Evolutionary conservation across 2,329 filamentous ascomycete species (phyloP).

Genomic region (Ascochyta pisi): DNA sequence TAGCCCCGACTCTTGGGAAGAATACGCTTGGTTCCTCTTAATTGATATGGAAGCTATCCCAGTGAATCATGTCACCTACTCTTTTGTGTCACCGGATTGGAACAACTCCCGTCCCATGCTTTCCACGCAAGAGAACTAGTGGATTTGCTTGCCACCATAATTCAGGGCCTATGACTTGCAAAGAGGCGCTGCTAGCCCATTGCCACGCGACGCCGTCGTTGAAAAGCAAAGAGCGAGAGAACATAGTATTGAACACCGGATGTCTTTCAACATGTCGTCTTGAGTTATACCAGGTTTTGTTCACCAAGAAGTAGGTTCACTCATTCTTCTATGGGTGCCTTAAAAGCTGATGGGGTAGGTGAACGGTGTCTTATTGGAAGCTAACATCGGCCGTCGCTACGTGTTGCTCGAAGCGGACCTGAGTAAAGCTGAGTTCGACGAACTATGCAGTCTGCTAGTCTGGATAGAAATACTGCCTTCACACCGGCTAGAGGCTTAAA

Average conservation of each 20-base stretch:
- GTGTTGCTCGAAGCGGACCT: slow-evolving; percentile 2
- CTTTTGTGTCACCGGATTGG: neutral
- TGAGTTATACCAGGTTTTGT: neutral
- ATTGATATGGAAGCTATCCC: neutral
- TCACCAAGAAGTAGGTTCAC: slow-evolving; percentile 9
- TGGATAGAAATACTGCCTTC: neutral
- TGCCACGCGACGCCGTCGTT: neutral
- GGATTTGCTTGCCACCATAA: neutral
- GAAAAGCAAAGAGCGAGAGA: slow-evolving; percentile 5
- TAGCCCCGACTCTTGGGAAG: neutral
- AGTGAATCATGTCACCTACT: neutral
- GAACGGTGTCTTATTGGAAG: slow-evolving; percentile 4
- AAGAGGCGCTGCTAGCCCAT: slow-evolving; percentile 4
- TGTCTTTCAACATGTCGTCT: neutral
- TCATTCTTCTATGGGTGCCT: neutral
- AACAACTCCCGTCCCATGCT: neutral
- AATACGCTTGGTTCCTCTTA: neutral
- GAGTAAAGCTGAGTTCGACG: neutral
- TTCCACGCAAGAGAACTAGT: neutral
- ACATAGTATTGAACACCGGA: neutral
- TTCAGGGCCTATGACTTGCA: neutral
- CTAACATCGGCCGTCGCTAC: neutral
- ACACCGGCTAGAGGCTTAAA: slow-evolving; percentile 1
- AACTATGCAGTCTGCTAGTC: slow-evolving; percentile 4
- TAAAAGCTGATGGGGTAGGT: slow-evolving; percentile 1